These are phyloP conservation scores for Sedum album DNA, from an alignment of 164 flowering plant species.

Conservation along the genomic window DNA sequence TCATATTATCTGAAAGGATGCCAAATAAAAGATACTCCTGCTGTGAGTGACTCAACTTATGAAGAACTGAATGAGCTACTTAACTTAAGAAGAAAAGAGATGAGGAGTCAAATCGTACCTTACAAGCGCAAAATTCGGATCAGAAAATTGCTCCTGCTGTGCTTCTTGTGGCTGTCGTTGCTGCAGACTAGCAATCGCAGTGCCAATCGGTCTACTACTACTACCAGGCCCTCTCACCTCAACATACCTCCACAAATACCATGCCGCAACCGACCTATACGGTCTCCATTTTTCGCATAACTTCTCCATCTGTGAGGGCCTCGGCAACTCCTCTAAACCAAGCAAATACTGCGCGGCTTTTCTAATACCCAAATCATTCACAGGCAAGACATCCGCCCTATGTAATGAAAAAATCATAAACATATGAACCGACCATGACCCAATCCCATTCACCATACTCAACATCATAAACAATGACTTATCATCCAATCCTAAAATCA, in stretches of 20 bases:
- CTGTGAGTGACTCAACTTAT: no score
- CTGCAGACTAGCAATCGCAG: no score
- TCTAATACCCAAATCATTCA: constrained; percentile 73
- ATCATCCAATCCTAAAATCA: constrained; percentile 79
- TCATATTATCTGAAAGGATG: constrained; percentile 6
- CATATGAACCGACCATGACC: constrained; percentile 97
- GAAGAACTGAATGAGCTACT: no score
- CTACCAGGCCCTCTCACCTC: constrained; percentile 45
- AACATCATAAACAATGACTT: constrained; percentile 84
- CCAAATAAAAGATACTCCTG: no score
- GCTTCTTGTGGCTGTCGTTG: no score
- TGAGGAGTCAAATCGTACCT: no score
- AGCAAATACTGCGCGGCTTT: constrained; percentile 77
- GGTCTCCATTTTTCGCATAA: constrained; percentile 94
- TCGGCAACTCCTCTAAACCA: constrained; percentile 65
- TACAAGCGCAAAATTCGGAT: no score
- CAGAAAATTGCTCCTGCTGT: no score
- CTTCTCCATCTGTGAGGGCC: constrained; percentile 96
- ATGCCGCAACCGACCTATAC: constrained; percentile 77
- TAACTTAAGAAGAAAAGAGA: no score
- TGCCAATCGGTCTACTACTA: no score
- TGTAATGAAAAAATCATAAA: constrained; percentile 93
- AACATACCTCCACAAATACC: constrained; percentile 87
- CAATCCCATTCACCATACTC: constrained; percentile 95
- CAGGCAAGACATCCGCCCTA: constrained; percentile 89